Conservation (phyloP, 495 filamentous ascomycete genomes). For the Clavariopsis aquatica region DNA sequence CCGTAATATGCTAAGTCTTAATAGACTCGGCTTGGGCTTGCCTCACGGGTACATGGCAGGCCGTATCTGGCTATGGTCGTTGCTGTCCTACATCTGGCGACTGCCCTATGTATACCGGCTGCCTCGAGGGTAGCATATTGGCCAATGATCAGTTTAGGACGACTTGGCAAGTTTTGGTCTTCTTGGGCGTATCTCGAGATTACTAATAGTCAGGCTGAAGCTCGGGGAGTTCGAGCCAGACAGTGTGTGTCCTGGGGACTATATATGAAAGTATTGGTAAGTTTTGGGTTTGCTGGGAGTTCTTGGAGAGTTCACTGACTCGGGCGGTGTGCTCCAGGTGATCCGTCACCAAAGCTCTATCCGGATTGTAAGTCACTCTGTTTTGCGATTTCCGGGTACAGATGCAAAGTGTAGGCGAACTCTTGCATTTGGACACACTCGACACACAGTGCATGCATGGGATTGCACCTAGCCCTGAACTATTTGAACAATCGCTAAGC, state of each 20-base stretch:
- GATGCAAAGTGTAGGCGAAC: too few species aligned
- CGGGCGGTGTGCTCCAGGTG: not conserved
- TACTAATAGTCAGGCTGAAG: not conserved
- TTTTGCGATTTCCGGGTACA: too few species aligned
- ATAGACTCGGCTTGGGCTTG: slow-evolving; percentile 1
- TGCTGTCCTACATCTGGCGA: not conserved
- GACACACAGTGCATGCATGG: too few species aligned
- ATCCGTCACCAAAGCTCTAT: not conserved
- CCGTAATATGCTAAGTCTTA: too few species aligned
- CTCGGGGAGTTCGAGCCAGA: not conserved
- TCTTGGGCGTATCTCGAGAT: not conserved
- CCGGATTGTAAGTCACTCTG: not conserved
- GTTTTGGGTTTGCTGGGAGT: too few species aligned
- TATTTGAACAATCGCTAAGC: too few species aligned
- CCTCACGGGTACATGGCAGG: not conserved
- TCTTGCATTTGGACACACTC: too few species aligned
- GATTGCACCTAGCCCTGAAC: too few species aligned
- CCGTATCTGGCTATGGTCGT: not conserved
- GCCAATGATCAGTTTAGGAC: slow-evolving; percentile 6
- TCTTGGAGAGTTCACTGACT: too few species aligned
- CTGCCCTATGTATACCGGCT: slow-evolving; percentile 12
- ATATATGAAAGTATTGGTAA: not conserved
- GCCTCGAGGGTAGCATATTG: slow-evolving; percentile 3
- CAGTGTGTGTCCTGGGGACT: not conserved
- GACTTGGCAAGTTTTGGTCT: slow-evolving; percentile 4